These are phyloP conservation scores for Wickerhamomyces sp. DNA, from an alignment of 1,139 yeast species.

Conservation along the genomic window DNA sequence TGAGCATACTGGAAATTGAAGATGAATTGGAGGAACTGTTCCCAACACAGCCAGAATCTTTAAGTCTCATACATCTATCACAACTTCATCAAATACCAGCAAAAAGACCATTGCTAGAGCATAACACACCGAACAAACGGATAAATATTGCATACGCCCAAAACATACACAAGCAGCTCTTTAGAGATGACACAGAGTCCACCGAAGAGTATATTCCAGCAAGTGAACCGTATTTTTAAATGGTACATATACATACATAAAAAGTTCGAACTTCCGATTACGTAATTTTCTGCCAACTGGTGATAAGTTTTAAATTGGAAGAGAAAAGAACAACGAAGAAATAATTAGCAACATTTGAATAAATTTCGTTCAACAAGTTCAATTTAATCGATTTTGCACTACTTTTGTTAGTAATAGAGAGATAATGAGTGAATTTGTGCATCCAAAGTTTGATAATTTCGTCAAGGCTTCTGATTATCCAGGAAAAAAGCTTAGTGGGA, in stretches of 20 bases:
- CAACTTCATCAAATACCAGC: conserved; percentile 9
- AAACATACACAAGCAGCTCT: background rate
- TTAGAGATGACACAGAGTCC: background rate
- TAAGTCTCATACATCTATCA: conserved; percentile 14
- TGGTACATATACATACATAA: background rate
- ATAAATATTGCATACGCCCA: background rate
- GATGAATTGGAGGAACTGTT: conserved; percentile 24
- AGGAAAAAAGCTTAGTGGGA: conserved; percentile 36
- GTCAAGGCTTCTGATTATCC: conserved; percentile 21
- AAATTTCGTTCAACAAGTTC: background rate
- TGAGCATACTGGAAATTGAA: conserved; percentile 15
- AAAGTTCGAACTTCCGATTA: background rate
- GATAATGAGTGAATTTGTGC: conserved; percentile 2
- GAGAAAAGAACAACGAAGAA: background rate
- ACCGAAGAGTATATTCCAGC: conserved; percentile 8
- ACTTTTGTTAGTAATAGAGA: too few relatives aligned
- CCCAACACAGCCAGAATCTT: conserved; percentile 24
- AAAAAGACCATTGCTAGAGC: too few relatives aligned
- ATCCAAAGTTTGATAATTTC: conserved; percentile 14
- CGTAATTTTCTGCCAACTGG: background rate
- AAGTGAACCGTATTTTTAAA: conserved; percentile 11
- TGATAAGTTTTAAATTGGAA: background rate
- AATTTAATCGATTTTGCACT: background rate
- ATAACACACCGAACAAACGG: background rate
- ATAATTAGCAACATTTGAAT: background rate